A percentile compares a stretch with the other conserved stretches of the same genome.
Conservation (phyloP, 148 eudicot genomes). For the Limonium bicolor region DNA sequence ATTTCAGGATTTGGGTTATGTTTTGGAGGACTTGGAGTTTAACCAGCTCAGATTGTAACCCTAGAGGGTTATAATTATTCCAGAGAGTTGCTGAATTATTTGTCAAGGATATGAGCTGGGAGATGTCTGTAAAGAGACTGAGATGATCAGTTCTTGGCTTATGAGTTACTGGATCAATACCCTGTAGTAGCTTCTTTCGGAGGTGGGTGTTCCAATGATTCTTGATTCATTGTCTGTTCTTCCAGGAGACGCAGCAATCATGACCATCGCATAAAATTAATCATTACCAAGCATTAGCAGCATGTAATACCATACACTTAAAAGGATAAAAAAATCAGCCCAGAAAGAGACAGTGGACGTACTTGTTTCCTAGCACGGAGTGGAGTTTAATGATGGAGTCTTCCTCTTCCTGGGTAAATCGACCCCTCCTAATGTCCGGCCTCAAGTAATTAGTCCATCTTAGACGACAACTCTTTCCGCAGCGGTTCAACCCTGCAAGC, state of each 20-base stretch:
- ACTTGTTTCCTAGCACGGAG: conserved; percentile 59
- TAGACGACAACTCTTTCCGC: conserved; percentile 63
- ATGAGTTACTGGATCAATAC: conserved; percentile 47
- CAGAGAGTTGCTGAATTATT: conserved; percentile 13
- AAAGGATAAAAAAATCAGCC: background rate
- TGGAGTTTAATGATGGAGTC: conserved; percentile 47
- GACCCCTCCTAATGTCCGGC: conserved; percentile 53
- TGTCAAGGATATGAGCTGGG: conserved; percentile 24
- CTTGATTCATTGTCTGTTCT: conserved; percentile 64
- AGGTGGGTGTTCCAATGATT: conserved; percentile 59
- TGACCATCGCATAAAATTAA: conserved; percentile 33
- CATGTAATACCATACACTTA: background rate
- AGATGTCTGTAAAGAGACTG: conserved; percentile 25
- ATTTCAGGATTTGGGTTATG: conserved; percentile 15
- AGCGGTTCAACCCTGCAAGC: conserved; percentile 41
- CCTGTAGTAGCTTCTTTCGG: conserved; percentile 38
- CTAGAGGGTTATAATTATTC: conserved; percentile 22
- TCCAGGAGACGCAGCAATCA: conserved; percentile 46
- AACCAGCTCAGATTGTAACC: conserved; percentile 18
- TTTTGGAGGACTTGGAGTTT: conserved; percentile 44
- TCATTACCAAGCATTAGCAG: background rate
- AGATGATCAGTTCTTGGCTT: conserved; percentile 31
- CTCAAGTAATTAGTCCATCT: conserved; percentile 56
- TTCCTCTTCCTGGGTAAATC: conserved; percentile 41
- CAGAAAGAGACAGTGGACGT: background rate